These are phyloP conservation scores for Penicillium dipodomyicola DNA, from an alignment of 495 filamentous ascomycete genomes.

Conservation along the genomic window DNA sequence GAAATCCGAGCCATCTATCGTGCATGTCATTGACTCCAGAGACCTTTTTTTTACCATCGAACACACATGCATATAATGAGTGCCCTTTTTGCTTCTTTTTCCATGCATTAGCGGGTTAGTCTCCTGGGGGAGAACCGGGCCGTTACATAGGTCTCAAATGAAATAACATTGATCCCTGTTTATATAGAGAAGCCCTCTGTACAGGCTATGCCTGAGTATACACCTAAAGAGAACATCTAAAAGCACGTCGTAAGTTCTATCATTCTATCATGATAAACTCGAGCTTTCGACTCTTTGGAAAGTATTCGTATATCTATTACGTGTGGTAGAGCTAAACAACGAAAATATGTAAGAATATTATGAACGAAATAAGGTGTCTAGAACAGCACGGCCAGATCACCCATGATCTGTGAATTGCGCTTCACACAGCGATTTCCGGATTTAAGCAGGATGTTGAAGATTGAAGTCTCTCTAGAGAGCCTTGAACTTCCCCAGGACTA, in stretches of 20 bases:
- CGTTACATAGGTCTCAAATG: not conserved
- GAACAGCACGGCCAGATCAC: not conserved
- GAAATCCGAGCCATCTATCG: not conserved
- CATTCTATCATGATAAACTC: no score
- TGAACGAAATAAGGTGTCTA: constrained; percentile 1
- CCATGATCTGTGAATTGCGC: not conserved
- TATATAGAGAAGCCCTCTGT: no score
- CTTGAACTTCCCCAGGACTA: constrained; percentile 21
- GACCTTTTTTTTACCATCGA: not conserved
- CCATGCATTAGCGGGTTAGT: constrained; percentile 5
- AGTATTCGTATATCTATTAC: no score
- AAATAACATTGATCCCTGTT: not conserved
- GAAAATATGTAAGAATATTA: not conserved
- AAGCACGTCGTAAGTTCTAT: no score
- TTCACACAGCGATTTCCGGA: not conserved
- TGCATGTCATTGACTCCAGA: not conserved
- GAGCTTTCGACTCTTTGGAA: no score
- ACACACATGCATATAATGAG: not conserved
- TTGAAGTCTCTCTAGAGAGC: constrained; percentile 6
- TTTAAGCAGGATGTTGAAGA: not conserved
- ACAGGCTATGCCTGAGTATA: no score
- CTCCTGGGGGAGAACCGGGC: not conserved
- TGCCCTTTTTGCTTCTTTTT: not conserved
- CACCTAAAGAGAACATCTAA: no score
- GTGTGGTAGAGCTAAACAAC: not conserved